Percentiles rank a stretch among this genome's conserved stretches.
phyloP scores from a whole-genome alignment of 306 rosid species.

The Delonix regia region DNA sequence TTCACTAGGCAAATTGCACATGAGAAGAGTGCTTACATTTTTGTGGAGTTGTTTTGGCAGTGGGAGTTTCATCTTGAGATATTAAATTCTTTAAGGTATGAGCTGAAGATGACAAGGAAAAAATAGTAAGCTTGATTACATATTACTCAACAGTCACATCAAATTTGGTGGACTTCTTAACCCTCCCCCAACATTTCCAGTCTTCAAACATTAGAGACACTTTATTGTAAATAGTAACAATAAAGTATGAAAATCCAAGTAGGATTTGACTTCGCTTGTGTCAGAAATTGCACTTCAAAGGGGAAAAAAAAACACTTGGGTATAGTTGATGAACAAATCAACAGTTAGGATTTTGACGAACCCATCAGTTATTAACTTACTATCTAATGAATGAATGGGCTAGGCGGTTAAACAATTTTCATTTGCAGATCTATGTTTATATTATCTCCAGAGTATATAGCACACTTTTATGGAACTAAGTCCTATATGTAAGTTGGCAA shows the following conservation, averaged over 20 bases:
- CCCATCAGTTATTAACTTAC: not conserved
- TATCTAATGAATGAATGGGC: conserved; percentile 6
- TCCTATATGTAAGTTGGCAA: conserved; percentile 5
- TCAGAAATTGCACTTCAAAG: not conserved
- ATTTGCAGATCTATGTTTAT: not conserved
- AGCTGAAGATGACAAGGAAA: conserved; percentile 53
- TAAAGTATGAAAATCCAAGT: not conserved
- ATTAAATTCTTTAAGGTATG: conserved; percentile 85
- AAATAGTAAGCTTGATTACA: conserved; percentile 33
- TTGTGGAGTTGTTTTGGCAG: conserved; percentile 58
- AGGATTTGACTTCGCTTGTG: not conserved
- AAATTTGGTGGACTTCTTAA: conserved; percentile 20
- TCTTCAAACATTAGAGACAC: not conserved
- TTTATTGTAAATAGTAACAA: conserved; percentile 4
- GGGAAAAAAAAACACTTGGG: not conserved
- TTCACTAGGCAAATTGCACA: conserved; percentile 15
- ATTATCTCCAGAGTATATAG: not conserved
- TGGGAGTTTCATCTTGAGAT: conserved; percentile 82
- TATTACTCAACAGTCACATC: not conserved
- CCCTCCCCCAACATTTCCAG: not conserved
- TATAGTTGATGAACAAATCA: not conserved
- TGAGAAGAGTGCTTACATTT: conserved; percentile 68
- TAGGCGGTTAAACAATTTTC: not conserved
- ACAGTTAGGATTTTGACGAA: not conserved
- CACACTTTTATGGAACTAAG: not conserved